Evolutionary conservation across 371 early-diverging fungal genomes (phyloP).

Genomic region (Mucor piriformis): DNA sequence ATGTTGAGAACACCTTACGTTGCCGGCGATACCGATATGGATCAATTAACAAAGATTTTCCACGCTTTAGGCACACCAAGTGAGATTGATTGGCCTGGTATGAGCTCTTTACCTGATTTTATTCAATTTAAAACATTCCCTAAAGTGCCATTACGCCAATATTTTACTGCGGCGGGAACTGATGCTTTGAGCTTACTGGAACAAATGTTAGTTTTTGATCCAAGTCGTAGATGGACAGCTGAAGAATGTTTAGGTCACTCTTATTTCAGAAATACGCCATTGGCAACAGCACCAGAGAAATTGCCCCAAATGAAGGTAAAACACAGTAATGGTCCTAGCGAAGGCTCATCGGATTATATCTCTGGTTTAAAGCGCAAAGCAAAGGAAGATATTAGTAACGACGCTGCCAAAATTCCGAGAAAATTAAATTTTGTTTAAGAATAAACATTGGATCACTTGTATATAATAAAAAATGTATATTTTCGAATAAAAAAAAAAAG

Average conservation of each 20-base stretch:
- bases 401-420: background rate
- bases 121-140: conserved; percentile 68
- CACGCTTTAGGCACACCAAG: conserved; percentile 97
- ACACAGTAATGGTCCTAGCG: too few species aligned
- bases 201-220: conserved; percentile 92
- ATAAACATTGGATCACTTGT: background rate
- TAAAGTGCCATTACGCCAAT: conserved; percentile 71
- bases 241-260: conserved; percentile 86
- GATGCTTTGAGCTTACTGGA: conserved; percentile 94
- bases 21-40: conserved; percentile 93
- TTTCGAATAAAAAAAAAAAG: too few species aligned
- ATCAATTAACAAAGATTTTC: conserved; percentile 94
- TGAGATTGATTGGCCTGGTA: conserved; percentile 94
- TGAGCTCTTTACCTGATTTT: conserved; percentile 76
- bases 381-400: background rate
- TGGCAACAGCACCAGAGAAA: conserved; percentile 83
- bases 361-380: conserved; percentile 9
- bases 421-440: conserved; percentile 8
- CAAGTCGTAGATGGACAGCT: conserved; percentile 85
- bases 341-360: background rate
- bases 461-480: background rate
- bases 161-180: conserved; percentile 92
- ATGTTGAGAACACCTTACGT: conserved; percentile 96
- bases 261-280: conserved; percentile 89
- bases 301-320: conserved; percentile 59